Base-by-base conservation (phyloP, 306 rosid species). In the Trichosanthes truncata region DNA sequence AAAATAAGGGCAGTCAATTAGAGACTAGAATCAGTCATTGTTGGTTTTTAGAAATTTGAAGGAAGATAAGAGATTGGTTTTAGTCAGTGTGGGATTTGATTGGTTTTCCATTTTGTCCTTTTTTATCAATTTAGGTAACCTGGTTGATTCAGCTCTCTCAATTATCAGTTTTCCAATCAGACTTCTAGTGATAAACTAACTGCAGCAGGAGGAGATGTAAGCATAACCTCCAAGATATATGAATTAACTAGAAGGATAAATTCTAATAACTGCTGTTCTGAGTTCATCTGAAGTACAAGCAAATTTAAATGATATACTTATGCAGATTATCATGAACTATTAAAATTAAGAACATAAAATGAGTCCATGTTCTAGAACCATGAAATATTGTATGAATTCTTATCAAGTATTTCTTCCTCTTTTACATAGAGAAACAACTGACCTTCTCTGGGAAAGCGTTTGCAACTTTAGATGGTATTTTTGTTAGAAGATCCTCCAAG, bases 401-500 rank as follows among this genome's bases (percentile, higher is more conserved):
- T 36, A 6, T 18, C 26, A 66, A 46, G 45, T 18, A 18, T 0
- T 66, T 33, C 26, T 71, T 43, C 38, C 38, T 20, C 21, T 71
- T 71, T 13, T 45, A 71, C 76, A 13, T 45, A 53, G 85, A 73
- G 65, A 74, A 81, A 26, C 21, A 80, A 33, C 74, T 60, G 80
- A 91, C 98, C 93, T 89, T 83, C 69, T 45, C 84, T n/a, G 90
- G 23, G 81, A 45, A 81, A 67, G 55, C 45, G 77, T 61, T 84
- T 57, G 87, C 75, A 45, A 93, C 89, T 81, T 92, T 90, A 83
- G 97, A 88, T 62, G 97, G 98, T 80, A 92, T 91, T 85, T 81
- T 91, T 81, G 78, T 79, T 74, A 95, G 95, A 87, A 95, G 97
- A 68, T 92, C 87, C 81, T 91, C 98, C 75, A 84, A 17, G 71